Evolutionary conservation across 306 rosid genomes (phyloP).

Genomic region (Ormosia semicastrata): DNA sequence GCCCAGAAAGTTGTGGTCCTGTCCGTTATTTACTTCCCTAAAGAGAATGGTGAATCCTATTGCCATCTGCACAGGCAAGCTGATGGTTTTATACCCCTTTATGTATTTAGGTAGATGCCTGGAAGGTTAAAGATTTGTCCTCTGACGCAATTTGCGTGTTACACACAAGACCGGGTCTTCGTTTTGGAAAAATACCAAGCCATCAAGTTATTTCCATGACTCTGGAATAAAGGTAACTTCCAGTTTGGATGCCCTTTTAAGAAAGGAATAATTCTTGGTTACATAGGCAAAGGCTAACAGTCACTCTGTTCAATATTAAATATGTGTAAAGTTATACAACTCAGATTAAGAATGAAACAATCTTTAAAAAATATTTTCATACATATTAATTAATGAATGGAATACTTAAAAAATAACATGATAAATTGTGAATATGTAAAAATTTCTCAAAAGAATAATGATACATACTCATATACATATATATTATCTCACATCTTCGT

Average conservation of each 20-base stretch:
- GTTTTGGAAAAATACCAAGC: conserved; percentile 26
- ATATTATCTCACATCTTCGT: too few species aligned
- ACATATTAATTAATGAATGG: too few species aligned
- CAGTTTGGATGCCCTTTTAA: conserved; percentile 15
- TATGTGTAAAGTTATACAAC: too few species aligned
- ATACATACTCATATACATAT: too few species aligned
- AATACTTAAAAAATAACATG: too few species aligned
- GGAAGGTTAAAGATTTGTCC: background rate
- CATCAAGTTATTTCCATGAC: conserved; percentile 14
- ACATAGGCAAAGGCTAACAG: too few species aligned
- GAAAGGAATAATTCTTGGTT: too few species aligned
- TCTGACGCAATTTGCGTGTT: conserved; percentile 15
- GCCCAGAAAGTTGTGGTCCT: conserved; percentile 32
- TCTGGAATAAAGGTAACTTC: background rate
- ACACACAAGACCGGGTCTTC: background rate
- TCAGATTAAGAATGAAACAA: too few species aligned
- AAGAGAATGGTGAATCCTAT: conserved; percentile 21
- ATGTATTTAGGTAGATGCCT: background rate
- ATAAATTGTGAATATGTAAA: too few species aligned
- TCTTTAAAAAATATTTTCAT: too few species aligned
- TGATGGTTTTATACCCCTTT: background rate
- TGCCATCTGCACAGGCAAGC: conserved; percentile 17
- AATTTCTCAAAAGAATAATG: too few species aligned
- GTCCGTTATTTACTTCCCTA: background rate
- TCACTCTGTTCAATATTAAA: too few species aligned